Conservation (phyloP, 352 stramenopile genomes). For the Pythium grandisporangium region DNA sequence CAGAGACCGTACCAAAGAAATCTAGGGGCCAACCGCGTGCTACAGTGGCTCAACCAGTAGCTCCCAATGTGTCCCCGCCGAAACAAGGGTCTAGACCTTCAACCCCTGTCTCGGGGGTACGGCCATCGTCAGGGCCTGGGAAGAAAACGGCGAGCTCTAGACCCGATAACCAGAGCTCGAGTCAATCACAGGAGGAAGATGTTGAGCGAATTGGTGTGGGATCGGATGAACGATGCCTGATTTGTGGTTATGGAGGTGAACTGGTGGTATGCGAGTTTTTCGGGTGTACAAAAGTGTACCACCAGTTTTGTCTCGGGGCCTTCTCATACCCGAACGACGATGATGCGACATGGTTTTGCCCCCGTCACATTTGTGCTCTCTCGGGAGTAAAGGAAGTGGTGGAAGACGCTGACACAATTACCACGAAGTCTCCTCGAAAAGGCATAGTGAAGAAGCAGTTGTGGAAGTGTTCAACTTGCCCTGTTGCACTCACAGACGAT, state of each 20-base stretch:
- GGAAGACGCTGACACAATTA: slow-evolving; percentile 24
- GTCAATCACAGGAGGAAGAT: no score
- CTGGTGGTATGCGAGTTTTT: slow-evolving; percentile 79
- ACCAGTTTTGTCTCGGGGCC: slow-evolving; percentile 76
- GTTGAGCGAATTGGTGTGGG: slow-evolving; percentile 7
- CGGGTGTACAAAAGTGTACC: slow-evolving; percentile 79
- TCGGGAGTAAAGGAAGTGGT: slow-evolving; percentile 44
- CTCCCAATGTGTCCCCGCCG: slow-evolving; percentile 19
- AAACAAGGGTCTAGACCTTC: slow-evolving; percentile 13
- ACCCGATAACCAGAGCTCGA: no score
- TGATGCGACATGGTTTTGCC: slow-evolving; percentile 73
- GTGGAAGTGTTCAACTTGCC: slow-evolving; percentile 77
- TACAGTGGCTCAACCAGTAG: no score
- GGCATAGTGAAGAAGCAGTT: slow-evolving; percentile 40
- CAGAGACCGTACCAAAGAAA: no score
- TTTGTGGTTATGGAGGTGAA: slow-evolving; percentile 76
- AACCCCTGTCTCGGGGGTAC: no score
- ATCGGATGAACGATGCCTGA: slow-evolving; percentile 72
- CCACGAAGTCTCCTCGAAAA: slow-evolving; percentile 43
- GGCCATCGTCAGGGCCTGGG: no score
- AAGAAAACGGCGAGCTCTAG: no score
- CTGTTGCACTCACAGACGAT: slow-evolving; percentile 48
- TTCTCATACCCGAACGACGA: slow-evolving; percentile 78
- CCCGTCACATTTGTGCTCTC: slow-evolving; percentile 64
- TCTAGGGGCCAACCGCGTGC: no score